Percentiles rank a stretch among this genome's conserved stretches.
Conservation (phyloP, 2,329 filamentous ascomycete species). For the Tolypocladium endophyticum region DNA sequence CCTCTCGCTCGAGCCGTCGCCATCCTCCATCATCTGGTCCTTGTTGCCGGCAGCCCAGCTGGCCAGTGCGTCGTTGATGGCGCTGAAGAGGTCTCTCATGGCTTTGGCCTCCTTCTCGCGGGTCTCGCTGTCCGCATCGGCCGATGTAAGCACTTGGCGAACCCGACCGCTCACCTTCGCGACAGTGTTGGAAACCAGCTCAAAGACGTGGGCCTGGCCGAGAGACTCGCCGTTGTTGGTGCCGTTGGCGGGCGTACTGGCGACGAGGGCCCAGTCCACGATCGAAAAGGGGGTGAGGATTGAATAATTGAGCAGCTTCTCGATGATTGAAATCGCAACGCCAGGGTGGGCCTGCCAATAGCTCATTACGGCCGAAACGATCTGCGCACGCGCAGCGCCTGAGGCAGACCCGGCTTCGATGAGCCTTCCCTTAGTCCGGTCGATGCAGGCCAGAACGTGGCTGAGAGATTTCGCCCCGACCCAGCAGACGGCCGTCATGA, state of each 20-base stretch:
- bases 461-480: slow-evolving; percentile 93
- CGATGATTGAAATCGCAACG: slow-evolving; percentile 82
- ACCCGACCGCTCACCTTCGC: slow-evolving; percentile 82
- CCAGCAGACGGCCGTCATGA: slow-evolving; percentile 86
- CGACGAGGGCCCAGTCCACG: slow-evolving; percentile 77
- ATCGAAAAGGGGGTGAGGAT: slow-evolving; percentile 81
- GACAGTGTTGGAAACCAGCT: slow-evolving; percentile 82
- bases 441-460: slow-evolving; percentile 90
- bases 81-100: slow-evolving; percentile 70
- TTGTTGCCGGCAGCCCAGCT: slow-evolving; percentile 64
- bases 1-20: slow-evolving; percentile 45
- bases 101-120: slow-evolving; percentile 58
- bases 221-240: slow-evolving; percentile 53
- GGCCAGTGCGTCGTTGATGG: slow-evolving; percentile 67
- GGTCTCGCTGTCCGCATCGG: slow-evolving; percentile 53
- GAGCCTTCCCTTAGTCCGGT: slow-evolving; percentile 84
- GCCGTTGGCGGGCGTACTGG: slow-evolving; percentile 34
- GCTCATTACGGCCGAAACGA: slow-evolving; percentile 78
- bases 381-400: slow-evolving; percentile 69
- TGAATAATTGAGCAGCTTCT: slow-evolving; percentile 95
- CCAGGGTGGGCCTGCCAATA: slow-evolving; percentile 94
- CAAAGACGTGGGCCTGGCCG: slow-evolving; percentile 68
- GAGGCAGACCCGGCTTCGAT: slow-evolving; percentile 68
- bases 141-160: slow-evolving; percentile 62
- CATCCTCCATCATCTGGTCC: slow-evolving; percentile 64